Evolutionary conservation across 768 basidiomycete species (phyloP), one percentile per base, ranked within the genome.

Genomic region (Podaxis sp.): DNA sequence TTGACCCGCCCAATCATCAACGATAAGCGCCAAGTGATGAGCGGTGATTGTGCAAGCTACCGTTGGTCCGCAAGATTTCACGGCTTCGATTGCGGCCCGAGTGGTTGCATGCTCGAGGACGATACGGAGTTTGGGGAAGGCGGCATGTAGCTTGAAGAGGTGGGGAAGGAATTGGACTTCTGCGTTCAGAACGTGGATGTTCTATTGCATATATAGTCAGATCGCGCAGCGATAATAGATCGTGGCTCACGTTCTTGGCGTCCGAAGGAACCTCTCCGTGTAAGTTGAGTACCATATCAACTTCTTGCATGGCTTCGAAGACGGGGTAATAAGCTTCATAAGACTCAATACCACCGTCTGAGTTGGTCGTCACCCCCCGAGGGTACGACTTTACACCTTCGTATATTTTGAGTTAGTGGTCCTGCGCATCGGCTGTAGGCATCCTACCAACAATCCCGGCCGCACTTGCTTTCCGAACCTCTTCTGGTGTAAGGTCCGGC

Each of bases 261-360:
- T 95, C 89, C n/a, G 95, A 96, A 11, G 97, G 96, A 22, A 98
- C 85, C 77, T 99, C 97, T 22, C 97, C 97, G 67, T 99, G 97
- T 38, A 99, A 81, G 76, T 98, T 98, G 47, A 99, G 82, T 19
- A 98, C 95, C 86, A 99, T 89, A 70, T 88, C 92, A 27, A 86
- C 89, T 70, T 92, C 87, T 76, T 98, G 87, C 96, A 98, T 98
- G 40, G 88, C 91, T 68, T 86, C 87, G 71, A 99, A 98, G 36
- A 97, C 85, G 19, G 91, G 89, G 74, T 98, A 97, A 72, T 96
- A 99, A 1, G 84, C 81, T 68, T 92, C 91, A 68, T 98, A 98
- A 13, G 93, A 93, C 73, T 98, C 96, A 66, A 98, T 96, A 6
- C 97, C 97, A 37, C 92, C 88, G 62, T 95, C 93, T 12, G 93